phyloP scores from a whole-genome alignment of 495 filamentous ascomycete genomes.

The Talaromyces borbonicus region DNA sequence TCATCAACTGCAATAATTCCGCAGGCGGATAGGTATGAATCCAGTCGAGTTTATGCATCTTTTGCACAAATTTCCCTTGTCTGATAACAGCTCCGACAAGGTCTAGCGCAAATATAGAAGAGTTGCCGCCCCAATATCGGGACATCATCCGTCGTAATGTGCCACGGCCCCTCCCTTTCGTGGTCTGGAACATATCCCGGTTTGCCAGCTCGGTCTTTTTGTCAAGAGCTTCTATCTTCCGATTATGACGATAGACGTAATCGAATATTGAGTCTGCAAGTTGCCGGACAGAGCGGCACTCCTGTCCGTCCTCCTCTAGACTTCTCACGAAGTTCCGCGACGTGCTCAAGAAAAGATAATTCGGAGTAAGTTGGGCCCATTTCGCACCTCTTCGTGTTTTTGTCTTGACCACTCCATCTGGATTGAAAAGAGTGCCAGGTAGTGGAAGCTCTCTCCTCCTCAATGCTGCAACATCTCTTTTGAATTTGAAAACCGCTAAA shows the following conservation, averaged over 20 bases:
- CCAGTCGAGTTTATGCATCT: constrained; percentile 75
- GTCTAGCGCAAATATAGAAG: constrained; percentile 59
- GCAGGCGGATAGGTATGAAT: constrained; percentile 50
- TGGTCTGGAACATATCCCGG: not conserved
- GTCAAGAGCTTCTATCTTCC: not conserved
- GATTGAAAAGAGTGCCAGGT: constrained; percentile 51
- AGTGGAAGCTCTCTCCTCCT: constrained; percentile 38
- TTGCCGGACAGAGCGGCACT: constrained; percentile 3
- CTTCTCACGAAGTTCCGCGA: not conserved
- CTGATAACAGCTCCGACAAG: constrained; percentile 71
- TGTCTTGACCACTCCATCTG: constrained; percentile 19
- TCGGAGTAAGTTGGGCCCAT: constrained; percentile 3
- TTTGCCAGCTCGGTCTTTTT: not conserved
- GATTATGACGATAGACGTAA: constrained; percentile 1
- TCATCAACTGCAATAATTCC: constrained; percentile 47
- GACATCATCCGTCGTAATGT: constrained; percentile 62
- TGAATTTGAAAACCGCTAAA: constrained; percentile 47
- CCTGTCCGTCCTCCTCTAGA: not conserved
- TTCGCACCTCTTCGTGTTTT: not conserved
- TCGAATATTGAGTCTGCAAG: not conserved
- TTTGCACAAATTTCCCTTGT: constrained; percentile 69
- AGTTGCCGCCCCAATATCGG: constrained; percentile 73
- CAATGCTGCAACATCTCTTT: constrained; percentile 40
- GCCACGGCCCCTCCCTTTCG: not conserved
- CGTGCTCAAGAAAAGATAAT: constrained; percentile 1